These are phyloP conservation scores for Gnomoniopsis sp. DNA, from an alignment of 2,329 filamentous ascomycete genomes.

Conservation along the genomic window DNA sequence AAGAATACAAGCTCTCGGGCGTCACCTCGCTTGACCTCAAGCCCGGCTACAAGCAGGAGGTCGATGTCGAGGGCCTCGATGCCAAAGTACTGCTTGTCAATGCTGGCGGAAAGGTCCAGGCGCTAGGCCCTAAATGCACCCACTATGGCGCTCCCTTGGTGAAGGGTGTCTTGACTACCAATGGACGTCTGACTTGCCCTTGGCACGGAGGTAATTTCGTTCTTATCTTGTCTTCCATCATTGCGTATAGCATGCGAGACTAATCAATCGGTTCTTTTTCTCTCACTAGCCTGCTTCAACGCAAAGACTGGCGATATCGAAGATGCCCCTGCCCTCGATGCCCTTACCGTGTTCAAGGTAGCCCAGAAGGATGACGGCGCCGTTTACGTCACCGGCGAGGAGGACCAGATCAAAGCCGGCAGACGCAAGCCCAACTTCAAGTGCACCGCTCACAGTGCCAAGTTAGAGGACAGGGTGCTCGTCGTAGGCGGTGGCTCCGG, in stretches of 20 bases:
- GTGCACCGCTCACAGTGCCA: conserved; percentile 49
- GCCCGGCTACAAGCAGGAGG: conserved; percentile 81
- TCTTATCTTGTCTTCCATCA: background rate
- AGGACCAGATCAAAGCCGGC: conserved; percentile 72
- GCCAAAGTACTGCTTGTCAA: conserved; percentile 87
- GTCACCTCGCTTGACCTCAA: conserved; percentile 71
- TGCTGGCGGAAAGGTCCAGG: conserved; percentile 70
- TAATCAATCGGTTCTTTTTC: background rate
- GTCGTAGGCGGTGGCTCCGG: conserved; percentile 87
- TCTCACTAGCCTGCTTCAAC: conserved; percentile 77
- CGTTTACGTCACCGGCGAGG: conserved; percentile 80
- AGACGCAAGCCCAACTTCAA: conserved; percentile 71
- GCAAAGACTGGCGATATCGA: conserved; percentile 88
- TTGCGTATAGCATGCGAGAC: background rate
- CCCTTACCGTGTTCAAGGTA: conserved; percentile 79
- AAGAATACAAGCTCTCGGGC: conserved; percentile 71
- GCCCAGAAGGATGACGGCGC: conserved; percentile 76
- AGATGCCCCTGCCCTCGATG: conserved; percentile 85
- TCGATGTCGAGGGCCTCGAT: conserved; percentile 85
- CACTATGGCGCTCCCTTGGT: conserved; percentile 91
- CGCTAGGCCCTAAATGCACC: conserved; percentile 77
- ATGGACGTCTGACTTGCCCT: conserved; percentile 84
- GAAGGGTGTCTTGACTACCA: conserved; percentile 78
- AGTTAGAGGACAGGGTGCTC: conserved; percentile 65
- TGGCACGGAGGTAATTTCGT: conserved; percentile 80